Evolutionary conservation across 352 stramenopile genomes (phyloP).

Genomic region (Pythium coloratum): DNA sequence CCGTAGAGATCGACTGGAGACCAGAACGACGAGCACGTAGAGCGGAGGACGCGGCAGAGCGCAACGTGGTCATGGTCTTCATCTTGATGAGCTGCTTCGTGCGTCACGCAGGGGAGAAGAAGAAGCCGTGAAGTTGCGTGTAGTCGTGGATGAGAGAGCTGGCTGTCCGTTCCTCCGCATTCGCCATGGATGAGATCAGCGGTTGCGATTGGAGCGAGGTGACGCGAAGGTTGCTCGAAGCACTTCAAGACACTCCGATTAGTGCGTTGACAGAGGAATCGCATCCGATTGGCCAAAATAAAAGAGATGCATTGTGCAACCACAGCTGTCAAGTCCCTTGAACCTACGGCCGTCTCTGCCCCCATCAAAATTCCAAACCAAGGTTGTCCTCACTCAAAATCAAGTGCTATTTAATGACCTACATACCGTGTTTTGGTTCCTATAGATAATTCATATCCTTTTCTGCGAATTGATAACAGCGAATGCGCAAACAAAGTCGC

Average conservation of each 20-base stretch:
- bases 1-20: neutral
- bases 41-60: constrained; percentile 4
- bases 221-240: constrained; percentile 36
- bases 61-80: constrained; percentile 5
- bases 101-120: neutral
- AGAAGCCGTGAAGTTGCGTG: neutral
- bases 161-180: constrained; percentile 2
- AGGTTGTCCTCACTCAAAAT: neutral
- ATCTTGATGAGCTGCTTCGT: neutral
- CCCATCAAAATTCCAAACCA: constrained; percentile 14
- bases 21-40: constrained; percentile 6
- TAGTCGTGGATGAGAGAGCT: neutral
- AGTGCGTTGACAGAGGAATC: neutral
- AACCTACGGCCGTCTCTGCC: neutral
- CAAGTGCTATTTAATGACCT: too few species aligned
- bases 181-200: constrained; percentile 1
- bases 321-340: neutral
- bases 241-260: constrained; percentile 26
- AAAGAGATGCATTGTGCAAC: constrained; percentile 10
- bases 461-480: neutral
- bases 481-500: constrained; percentile 27
- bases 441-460: neutral
- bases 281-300: constrained; percentile 7
- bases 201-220: neutral
- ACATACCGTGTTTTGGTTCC: too few species aligned